Percentiles rank a stretch among this genome's conserved stretches.
Evolutionary conservation across 805 yeast genomes (phyloP).

Genomic region (Wickerhamomyces silvicola): DNA sequence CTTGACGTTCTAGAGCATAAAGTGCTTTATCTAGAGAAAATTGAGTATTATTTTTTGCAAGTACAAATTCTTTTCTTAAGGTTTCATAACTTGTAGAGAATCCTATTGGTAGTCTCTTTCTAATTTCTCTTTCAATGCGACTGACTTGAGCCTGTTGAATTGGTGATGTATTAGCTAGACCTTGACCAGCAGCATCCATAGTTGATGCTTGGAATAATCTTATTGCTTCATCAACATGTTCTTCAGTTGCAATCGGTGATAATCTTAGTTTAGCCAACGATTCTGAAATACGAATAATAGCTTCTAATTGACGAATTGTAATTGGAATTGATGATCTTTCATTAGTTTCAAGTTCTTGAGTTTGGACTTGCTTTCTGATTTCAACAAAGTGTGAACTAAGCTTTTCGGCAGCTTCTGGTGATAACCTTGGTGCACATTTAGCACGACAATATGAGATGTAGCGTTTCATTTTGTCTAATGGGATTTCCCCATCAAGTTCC

Average conservation of each 20-base stretch:
- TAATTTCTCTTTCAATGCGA: constrained; percentile 75
- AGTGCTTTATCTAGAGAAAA: constrained; percentile 80
- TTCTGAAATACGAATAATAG: constrained; percentile 93
- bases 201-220: constrained; percentile 94
- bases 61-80: constrained; percentile 75
- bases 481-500: constrained; percentile 68
- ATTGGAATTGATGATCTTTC: constrained; percentile 95
- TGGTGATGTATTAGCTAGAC: constrained; percentile 43
- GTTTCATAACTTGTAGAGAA: constrained; percentile 90
- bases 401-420: constrained; percentile 84
- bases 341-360: constrained; percentile 72
- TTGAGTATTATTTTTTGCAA: constrained; percentile 51
- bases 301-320: constrained; percentile 95
- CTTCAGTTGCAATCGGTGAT: constrained; percentile 76
- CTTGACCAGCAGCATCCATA: constrained; percentile 78
- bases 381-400: constrained; percentile 89
- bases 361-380: constrained; percentile 76
- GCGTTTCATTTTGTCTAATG: constrained; percentile 85
- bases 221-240: constrained; percentile 93
- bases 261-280: constrained; percentile 82
- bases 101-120: constrained; percentile 90
- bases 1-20: constrained; percentile 76
- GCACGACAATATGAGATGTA: constrained; percentile 86
- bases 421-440: constrained; percentile 87
- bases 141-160: constrained; percentile 66